Evolutionary conservation across 1,139 yeast genomes (phyloP), one percentile per base, ranked within the genome.

Genomic region (Scheffersomyces illinoinensis): DNA sequence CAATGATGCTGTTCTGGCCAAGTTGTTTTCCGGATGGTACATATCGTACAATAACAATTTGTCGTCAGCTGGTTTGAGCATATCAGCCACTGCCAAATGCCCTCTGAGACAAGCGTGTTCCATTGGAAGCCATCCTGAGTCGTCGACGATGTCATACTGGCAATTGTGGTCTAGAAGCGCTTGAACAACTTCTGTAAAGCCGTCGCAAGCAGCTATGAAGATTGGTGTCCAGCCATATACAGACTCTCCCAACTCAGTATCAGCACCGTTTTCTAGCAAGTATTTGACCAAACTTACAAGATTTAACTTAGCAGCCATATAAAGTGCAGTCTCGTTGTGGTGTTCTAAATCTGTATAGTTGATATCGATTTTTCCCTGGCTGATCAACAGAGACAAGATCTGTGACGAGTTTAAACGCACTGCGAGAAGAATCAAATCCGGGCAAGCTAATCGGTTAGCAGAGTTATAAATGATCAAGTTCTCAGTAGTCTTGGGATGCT

Each of bases 221-320:
- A 95, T 78, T 2, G 99, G 98, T 1, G 98, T 92, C 98, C 98
- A 95, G 0, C 97, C 97, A 73, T 91, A 93, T 0, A 90, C 81
- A 21, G 76, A 71, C 68, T 95, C 99, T 0, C 89, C 85, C 59
- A 91, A 77, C 70, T 93, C 97, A 1, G 93, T 76, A 66, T 88
- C 78, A 1, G 97, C 97, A 10, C 85, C 86, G 50, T 80, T 73
- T 17, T 76, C 71, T 60, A 95, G 77, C 50, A 90, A 75, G 59
- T 80, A 85, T 60, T 83, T 78, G 8, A 87, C 91, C 46, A 89
- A 77, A 1, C 82, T 82, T 17, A 76, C 64, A 59, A 82, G 76
- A 68, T 90, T 86, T 66, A 88, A 75, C 71, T 90, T 91, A 1
- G 93, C 76, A 2, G 97, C 96, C 57, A 90, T 83, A 69, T 90